phyloP scores from a whole-genome alignment of 495 filamentous ascomycete genomes.

The Talaromyces nanjingensis region DNA sequence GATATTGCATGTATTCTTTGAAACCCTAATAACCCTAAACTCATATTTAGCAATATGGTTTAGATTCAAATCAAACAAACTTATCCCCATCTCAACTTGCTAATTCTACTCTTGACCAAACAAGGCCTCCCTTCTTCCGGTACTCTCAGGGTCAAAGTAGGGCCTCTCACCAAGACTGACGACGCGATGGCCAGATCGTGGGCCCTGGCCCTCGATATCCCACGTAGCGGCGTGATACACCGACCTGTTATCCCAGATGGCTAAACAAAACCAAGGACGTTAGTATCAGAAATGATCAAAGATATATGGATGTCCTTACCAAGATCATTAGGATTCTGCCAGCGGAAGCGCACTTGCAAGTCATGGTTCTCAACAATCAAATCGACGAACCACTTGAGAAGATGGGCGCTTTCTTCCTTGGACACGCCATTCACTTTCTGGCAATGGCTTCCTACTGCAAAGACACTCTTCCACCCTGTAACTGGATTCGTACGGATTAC shows the following conservation, averaged over 20 bases:
- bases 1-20: neutral
- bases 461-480: constrained; percentile 74
- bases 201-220: constrained; percentile 54
- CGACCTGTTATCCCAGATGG: constrained; percentile 69
- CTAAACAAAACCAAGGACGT: neutral
- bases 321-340: constrained; percentile 46
- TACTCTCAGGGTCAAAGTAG: constrained; percentile 47
- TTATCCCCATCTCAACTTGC: neutral
- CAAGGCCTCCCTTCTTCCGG: constrained; percentile 31
- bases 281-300: no score
- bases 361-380: constrained; percentile 74
- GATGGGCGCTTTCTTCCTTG: constrained; percentile 53
- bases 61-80: neutral
- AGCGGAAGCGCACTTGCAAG: constrained; percentile 64
- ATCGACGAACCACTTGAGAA: constrained; percentile 56
- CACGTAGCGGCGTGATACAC: constrained; percentile 63
- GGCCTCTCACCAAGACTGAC: constrained; percentile 61
- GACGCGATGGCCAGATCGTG: constrained; percentile 52
- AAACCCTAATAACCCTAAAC: neutral
- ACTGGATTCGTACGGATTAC: constrained; percentile 72
- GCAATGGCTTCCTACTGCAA: constrained; percentile 55
- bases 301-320: neutral
- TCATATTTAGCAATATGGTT: neutral
- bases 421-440: constrained; percentile 58
- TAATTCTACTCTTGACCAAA: neutral